Conservation (phyloP, 345 rosid genomes). For the Eucalyptus globulus region DNA sequence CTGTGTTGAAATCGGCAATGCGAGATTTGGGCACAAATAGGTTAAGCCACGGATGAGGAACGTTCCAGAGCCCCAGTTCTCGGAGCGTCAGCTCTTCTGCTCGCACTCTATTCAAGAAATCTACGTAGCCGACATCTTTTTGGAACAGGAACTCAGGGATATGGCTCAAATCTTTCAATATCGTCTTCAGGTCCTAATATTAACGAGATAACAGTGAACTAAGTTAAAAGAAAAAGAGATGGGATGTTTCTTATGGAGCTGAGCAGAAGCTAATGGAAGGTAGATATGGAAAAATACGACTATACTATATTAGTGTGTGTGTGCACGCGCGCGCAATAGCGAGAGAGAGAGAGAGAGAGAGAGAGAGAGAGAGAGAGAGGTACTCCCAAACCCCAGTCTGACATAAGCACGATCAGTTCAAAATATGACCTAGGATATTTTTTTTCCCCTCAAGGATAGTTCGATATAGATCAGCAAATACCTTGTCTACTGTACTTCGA, state of each 20-base stretch:
- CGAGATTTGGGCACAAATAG: constrained; percentile 23
- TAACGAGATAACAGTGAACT: background rate
- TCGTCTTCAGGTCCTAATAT: background rate
- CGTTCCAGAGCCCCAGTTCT: constrained; percentile 17
- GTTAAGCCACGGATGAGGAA: constrained; percentile 39
- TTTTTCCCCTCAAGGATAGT: background rate
- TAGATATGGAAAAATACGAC: background rate
- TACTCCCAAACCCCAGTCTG: background rate
- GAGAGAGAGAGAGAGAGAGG: background rate
- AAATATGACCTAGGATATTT: background rate
- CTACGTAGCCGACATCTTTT: constrained; percentile 14
- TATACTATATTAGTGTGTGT: background rate
- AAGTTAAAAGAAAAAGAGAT: background rate
- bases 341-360: background rate
- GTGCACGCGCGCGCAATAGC: background rate
- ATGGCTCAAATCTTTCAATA: constrained; percentile 3
- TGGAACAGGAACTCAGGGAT: constrained; percentile 1
- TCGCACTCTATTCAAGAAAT: constrained; percentile 22
- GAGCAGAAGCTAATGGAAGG: background rate
- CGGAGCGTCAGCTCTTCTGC: background rate
- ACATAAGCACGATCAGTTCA: background rate
- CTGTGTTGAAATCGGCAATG: constrained; percentile 11
- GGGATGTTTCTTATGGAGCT: background rate
- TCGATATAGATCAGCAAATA: background rate
- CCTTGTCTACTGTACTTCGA: background rate